phyloP scores from a whole-genome alignment of 2,329 filamentous ascomycete genomes.

The Phaeophleospora eucalypticola region DNA sequence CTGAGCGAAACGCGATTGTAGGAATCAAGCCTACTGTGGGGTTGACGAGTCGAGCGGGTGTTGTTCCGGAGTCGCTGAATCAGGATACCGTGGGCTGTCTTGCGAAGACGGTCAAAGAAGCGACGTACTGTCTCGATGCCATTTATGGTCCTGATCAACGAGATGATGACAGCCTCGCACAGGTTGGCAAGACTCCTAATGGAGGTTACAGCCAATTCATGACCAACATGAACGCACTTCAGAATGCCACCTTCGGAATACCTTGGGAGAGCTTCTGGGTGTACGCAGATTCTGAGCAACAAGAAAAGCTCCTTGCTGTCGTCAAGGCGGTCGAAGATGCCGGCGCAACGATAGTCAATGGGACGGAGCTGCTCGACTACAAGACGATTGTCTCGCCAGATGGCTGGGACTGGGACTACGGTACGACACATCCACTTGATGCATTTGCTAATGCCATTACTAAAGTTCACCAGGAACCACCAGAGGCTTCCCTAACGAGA shows the following conservation, averaged over 20 bases:
- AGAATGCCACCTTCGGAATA: slow-evolving; percentile 63
- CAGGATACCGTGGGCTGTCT: slow-evolving; percentile 68
- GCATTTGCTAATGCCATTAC: slow-evolving; percentile 47
- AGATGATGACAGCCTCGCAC: slow-evolving; percentile 63
- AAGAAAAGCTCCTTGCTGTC: slow-evolving; percentile 46
- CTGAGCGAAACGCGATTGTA: slow-evolving; percentile 64
- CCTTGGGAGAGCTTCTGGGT: slow-evolving; percentile 71
- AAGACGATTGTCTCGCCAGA: slow-evolving; percentile 59
- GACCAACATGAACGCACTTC: slow-evolving; percentile 50
- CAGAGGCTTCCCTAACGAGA: slow-evolving; percentile 65
- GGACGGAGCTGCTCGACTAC: slow-evolving; percentile 63
- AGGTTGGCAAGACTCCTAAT: slow-evolving; percentile 51
- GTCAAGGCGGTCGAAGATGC: slow-evolving; percentile 54
- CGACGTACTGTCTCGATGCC: slow-evolving; percentile 60
- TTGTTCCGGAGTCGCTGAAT: slow-evolving; percentile 61
- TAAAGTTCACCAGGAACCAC: slow-evolving; percentile 42
- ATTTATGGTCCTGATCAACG: slow-evolving; percentile 61
- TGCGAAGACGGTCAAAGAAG: slow-evolving; percentile 65
- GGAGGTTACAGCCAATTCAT: slow-evolving; percentile 58
- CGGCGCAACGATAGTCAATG: slow-evolving; percentile 65
- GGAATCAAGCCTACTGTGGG: slow-evolving; percentile 75
- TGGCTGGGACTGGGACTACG: slow-evolving; percentile 63
- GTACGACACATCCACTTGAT: not conserved
- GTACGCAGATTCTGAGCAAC: slow-evolving; percentile 55
- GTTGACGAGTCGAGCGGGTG: slow-evolving; percentile 57